These are phyloP conservation scores for Theobroma grandiflorum DNA, from an alignment of 441 rosid genomes.

Conservation along the genomic window DNA sequence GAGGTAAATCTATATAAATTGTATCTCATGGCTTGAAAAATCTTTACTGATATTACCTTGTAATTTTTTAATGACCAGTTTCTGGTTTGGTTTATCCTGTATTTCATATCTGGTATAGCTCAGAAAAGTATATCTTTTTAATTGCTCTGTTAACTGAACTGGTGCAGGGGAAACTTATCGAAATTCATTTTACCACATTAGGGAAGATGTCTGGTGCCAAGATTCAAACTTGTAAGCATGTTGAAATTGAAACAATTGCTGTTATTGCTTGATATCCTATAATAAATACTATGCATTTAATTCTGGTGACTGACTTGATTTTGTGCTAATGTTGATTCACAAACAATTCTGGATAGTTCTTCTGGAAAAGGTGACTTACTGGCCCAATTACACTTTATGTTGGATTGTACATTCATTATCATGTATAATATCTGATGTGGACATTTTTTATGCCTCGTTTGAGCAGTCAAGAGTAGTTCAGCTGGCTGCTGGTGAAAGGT, in stretches of 20 bases:
- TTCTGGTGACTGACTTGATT: conserved; percentile 46
- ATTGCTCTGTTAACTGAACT: conserved; percentile 22
- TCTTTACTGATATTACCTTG: background rate
- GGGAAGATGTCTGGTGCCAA: conserved; percentile 95
- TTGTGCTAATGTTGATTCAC: conserved; percentile 36
- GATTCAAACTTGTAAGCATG: conserved; percentile 87
- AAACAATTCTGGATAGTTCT: conserved; percentile 58
- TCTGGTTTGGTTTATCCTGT: background rate
- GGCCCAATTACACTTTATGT: conserved; percentile 28
- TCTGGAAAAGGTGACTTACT: conserved; percentile 85
- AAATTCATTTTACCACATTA: conserved; percentile 75
- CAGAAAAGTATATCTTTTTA: conserved; percentile 9
- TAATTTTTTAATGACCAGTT: background rate
- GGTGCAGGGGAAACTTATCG: conserved; percentile 86
- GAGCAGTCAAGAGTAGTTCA: conserved; percentile 97
- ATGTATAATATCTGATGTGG: conserved; percentile 38
- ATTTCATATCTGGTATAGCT: conserved; percentile 12
- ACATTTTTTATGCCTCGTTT: conserved; percentile 35
- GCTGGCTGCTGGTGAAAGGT: conserved; percentile 85
- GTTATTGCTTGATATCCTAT: conserved; percentile 21
- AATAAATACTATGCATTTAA: conserved; percentile 23
- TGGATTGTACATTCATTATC: conserved; percentile 28
- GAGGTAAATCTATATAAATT: background rate
- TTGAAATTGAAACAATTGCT: conserved; percentile 24
- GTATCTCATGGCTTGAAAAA: background rate